Base-by-base conservation (phyloP, 169 alveolate species). In the Plasmodium vinckei region DNA sequence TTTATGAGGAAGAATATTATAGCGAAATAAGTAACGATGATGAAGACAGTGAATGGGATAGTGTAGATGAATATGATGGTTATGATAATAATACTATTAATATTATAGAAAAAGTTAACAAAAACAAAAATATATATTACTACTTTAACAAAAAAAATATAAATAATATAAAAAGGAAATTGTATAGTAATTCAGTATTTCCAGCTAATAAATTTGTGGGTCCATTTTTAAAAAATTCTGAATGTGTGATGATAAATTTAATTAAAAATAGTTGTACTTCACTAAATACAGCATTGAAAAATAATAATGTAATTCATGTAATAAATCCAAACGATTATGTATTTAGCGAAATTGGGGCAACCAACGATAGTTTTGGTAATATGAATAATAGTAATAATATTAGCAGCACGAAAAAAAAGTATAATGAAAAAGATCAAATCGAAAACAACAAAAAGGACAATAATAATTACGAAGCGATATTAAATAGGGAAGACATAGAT, bases 251-350 rank as follows among this genome's bases (percentile, higher is more conserved):
- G 13, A 71, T 86, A 56, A 86, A 86, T 60, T 59, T 86, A 25
- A 86, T 86, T 61, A 86, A 86, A 54, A 86, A 86, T 47, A 86
- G 91, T 42, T 86, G 91, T 44, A 86, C 91, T 9, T 57, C 87
- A 15, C 64, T 86, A 39, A 65, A 86, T n/a, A 86, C 91, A 60
- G 53, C 91, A 21, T 49, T 86, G 65, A 86, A 57, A 33, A 86
- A 65, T 64, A 70, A 68, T 42, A 86, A 44, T 25, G 87, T 86
- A 6, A 70, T 86, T 44, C 91, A 86, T 63, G 12, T 86, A 53
- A 5, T 57, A 33, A 86, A 57, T n/a, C 91, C 91, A 7, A 2
- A 17, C 12, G 91, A 86, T 39, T 86, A 44, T 70, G 23, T 86
- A 46, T 86, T 86, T 46, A 69, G 64, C 15, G 88, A 77, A 25